A percentile compares a stretch with the other conserved stretches of the same genome.
phyloP scores from a whole-genome alignment of 805 yeast species.

The Cyberlindnera japonica region DNA sequence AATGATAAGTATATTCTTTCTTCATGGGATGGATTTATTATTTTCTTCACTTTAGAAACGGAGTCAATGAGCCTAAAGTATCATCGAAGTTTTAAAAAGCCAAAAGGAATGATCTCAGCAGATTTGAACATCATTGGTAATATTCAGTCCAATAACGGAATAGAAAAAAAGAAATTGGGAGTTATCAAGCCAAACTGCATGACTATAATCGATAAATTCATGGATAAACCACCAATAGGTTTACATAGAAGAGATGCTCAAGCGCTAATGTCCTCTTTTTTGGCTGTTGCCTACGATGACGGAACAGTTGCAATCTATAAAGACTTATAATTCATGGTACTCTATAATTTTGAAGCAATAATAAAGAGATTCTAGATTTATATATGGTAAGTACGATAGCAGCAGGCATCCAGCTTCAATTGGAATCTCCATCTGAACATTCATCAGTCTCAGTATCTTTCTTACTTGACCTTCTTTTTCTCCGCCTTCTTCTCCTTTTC shows the following conservation, averaged over 20 bases:
- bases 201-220: constrained; percentile 13
- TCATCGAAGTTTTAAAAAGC: constrained; percentile 23
- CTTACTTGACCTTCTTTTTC: constrained; percentile 4
- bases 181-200: constrained; percentile 30
- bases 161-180: constrained; percentile 22
- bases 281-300: constrained; percentile 53
- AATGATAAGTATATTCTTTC: constrained; percentile 31
- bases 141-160: constrained; percentile 25
- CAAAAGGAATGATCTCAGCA: constrained; percentile 25
- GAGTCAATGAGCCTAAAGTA: constrained; percentile 12
- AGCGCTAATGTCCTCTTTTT: constrained; percentile 23
- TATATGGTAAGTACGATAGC: no score
- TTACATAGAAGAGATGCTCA: constrained; percentile 25
- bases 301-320: constrained; percentile 45
- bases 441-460: neutral
- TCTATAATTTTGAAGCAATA: no score
- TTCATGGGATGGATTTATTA: constrained; percentile 51
- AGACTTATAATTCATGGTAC: constrained; percentile 10
- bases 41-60: constrained; percentile 30
- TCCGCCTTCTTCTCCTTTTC: constrained; percentile 18
- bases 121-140: constrained; percentile 28
- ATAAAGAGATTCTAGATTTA: no score
- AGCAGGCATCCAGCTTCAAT: neutral
- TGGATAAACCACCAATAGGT: neutral
- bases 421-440: constrained; percentile 4